Percentiles rank a stretch among this genome's conserved stretches.
phyloP scores from a whole-genome alignment of 164 flowering plant genomes.

The Berberis thunbergii region DNA sequence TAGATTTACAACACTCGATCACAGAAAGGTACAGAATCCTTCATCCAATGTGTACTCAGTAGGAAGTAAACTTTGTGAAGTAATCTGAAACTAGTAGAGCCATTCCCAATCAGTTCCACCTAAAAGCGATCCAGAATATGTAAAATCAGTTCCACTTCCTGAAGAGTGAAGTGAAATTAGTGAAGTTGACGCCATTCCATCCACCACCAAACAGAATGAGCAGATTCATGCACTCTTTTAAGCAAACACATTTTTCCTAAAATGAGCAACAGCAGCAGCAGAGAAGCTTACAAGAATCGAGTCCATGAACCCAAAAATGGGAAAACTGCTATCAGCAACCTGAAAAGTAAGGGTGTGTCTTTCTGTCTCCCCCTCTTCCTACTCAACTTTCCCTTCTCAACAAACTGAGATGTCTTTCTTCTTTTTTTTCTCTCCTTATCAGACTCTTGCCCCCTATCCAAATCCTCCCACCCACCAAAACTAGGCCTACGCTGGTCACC shows the following conservation, averaged over 20 bases:
- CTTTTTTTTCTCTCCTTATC: constrained; percentile 11
- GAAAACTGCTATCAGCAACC: constrained; percentile 62
- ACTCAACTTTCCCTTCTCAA: constrained; percentile 29
- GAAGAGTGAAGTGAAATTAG: not conserved
- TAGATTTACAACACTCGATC: no score
- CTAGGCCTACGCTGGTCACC: constrained; percentile 16
- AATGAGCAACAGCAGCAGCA: not conserved
- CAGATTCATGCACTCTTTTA: not conserved
- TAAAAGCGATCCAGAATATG: not conserved
- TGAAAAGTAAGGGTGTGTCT: constrained; percentile 48
- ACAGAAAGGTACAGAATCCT: no score
- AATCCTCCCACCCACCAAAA: constrained; percentile 93
- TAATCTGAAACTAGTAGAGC: not conserved
- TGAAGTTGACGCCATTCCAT: not conserved
- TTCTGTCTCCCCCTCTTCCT: constrained; percentile 22
- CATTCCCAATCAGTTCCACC: not conserved
- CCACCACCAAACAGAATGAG: not conserved
- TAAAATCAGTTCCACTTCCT: not conserved
- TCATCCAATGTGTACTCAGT: no score
- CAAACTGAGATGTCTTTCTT: constrained; percentile 7
- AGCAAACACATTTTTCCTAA: not conserved
- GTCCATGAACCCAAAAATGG: constrained; percentile 82
- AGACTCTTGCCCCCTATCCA: constrained; percentile 27
- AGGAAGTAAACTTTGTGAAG: not conserved
- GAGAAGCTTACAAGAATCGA: constrained; percentile 26